Evolutionary conservation across 2,329 filamentous ascomycete species (phyloP).

Genomic region (Fusarium sp.): DNA sequence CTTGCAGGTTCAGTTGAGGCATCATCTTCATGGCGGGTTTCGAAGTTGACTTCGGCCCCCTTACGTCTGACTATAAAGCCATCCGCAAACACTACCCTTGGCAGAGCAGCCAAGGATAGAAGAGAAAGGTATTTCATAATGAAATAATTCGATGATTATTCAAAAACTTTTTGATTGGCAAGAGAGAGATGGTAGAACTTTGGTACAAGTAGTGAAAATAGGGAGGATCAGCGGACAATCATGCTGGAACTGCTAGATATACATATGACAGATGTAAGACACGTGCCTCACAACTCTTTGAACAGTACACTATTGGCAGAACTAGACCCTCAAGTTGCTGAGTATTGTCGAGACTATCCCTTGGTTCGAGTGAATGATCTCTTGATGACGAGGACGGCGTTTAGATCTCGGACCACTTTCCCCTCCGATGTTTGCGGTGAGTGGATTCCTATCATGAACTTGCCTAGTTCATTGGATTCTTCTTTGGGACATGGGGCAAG

Average conservation of each 20-base stretch:
- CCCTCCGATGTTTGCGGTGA: background rate
- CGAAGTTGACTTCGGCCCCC: constrained; percentile 26
- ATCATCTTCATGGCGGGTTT: constrained; percentile 2
- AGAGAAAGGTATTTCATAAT: constrained; percentile 20
- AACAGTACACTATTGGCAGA: no score
- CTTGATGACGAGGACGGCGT: constrained; percentile 8
- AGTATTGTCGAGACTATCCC: background rate
- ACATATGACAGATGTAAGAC: background rate
- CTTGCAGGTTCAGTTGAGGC: background rate
- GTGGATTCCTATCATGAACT: background rate
- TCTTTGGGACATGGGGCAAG: background rate
- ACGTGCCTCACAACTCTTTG: background rate
- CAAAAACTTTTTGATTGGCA: background rate
- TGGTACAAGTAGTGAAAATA: background rate
- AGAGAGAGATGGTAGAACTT: background rate
- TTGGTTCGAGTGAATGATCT: background rate
- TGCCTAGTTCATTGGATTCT: background rate
- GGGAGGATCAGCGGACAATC: background rate
- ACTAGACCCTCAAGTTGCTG: background rate
- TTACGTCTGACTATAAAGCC: constrained; percentile 16
- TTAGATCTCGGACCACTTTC: background rate
- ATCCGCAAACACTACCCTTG: constrained; percentile 8
- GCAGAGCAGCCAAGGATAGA: constrained; percentile 3
- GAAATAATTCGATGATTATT: background rate
- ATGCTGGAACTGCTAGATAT: constrained; percentile 5